Base-by-base conservation (phyloP, 768 basidiomycete species). In the Tephrocybe sp. region DNA sequence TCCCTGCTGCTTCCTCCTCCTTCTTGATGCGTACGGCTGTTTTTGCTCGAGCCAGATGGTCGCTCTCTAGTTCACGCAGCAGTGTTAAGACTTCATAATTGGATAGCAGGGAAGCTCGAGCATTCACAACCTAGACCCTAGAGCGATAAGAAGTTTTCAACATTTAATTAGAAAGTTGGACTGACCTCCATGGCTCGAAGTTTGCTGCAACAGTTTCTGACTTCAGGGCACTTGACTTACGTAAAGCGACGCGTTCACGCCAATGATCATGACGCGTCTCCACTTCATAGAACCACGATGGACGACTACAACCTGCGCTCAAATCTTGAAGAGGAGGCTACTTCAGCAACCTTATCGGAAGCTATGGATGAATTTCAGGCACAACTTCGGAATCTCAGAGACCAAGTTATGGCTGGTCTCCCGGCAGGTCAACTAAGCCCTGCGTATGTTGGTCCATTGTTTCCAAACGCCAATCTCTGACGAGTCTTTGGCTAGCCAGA, bases 51-150 rank as follows among this genome's bases (percentile, higher is more conserved):
- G 82, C 74, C 34, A 88, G 65, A 64, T 91, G 84, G 56, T 92
- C 87, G 12, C 68, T 71, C 64, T 93, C 88, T 32, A 91, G 84
- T 47, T 87, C 81, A 24, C 83, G 80, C 44, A 97, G 79, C 46
- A 94, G 79, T 15, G 77, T 61, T 38, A 95, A 72, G 52, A 97
- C 93, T 66, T 98, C 95, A 59, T 76, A 82, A 68, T 97, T 96
- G 26, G 92, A 88, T 13, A 98, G 79, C 45, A 96, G 81, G n/a
- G 90, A 83, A 13, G 88, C 73, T 44, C 88, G 80, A 9, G 83
- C 61, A 53, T 87, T 83, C 49, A 91, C 60, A 21, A 90, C 80
- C 87, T 91, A 13, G 18, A 30, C 9, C 4, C 6, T 28, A 44
- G n/a, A 31, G 1, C 6, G 24, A 4, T 19, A 13, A 28, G 9